phyloP scores from a whole-genome alignment of 1,284 basidiomycete genomes.

The Austroboletus novae-zelandiae region DNA sequence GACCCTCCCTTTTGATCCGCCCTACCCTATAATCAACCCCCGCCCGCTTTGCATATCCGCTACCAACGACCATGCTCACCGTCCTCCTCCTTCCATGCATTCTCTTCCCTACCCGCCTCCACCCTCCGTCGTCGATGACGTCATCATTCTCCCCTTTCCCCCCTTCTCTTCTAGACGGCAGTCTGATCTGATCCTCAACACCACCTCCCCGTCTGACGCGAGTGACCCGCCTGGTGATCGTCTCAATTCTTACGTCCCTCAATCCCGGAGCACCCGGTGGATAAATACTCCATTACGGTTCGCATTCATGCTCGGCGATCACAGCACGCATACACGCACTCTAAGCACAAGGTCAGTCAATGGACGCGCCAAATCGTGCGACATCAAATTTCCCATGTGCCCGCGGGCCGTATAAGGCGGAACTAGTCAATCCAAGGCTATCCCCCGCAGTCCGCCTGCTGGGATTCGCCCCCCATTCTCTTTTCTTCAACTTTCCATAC shows the following conservation, averaged over 20 bases:
- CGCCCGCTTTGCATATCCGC: background rate
- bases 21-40: background rate
- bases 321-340: slow-evolving; percentile 14
- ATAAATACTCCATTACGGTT: background rate
- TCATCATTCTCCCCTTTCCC: slow-evolving; percentile 1
- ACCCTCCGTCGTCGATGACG: background rate
- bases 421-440: slow-evolving; percentile 1
- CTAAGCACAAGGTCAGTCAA: slow-evolving; percentile 1
- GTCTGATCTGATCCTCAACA: background rate
- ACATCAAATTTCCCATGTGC: slow-evolving; percentile 6
- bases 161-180: background rate
- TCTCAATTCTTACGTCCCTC: slow-evolving; percentile 13
- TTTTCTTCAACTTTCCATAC: background rate
- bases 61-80: slow-evolving; percentile 6
- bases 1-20: background rate
- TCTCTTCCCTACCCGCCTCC: background rate
- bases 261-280: background rate
- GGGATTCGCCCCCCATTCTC: background rate
- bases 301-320: slow-evolving; percentile 16
- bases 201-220: slow-evolving; percentile 1
- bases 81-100: background rate
- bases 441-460: background rate
- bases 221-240: slow-evolving; percentile 1
- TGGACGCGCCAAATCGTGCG: slow-evolving; percentile 4
- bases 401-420: slow-evolving; percentile 3